Base-by-base conservation (phyloP, 2,329 filamentous ascomycete species). In the Cordyceps fumosorosea region DNA sequence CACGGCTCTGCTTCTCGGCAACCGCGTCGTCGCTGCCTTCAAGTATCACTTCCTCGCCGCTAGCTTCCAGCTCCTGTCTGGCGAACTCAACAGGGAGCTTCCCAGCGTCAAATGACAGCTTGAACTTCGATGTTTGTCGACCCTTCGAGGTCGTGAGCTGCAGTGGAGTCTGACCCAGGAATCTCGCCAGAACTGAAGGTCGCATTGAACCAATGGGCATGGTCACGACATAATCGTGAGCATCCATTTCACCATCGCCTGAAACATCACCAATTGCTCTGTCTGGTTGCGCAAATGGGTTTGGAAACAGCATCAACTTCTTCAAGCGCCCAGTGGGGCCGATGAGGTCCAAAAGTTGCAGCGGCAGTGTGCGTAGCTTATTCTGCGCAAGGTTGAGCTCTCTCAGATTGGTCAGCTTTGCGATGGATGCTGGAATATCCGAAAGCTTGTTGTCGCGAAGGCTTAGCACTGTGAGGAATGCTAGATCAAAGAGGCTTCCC, bases 341-440 rank as follows among this genome's bases (percentile, higher is more conserved):
- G 22, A 89, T 71, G 2, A 90, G 76, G 26, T 81, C 72, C 1
- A 90, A 75, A 0, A 90, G 74, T 68, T 89, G 87, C 60, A 78
- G 81, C 0, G 89, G 89, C 1, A 91, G 76, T 64, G 76, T 81
- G 7, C 77, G 78, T 12, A 91, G 75, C 5, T 75, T 73, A 64
- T 90, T 91, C 59, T 87, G 82, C 0, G 86, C 83, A 10, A 91
- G 67, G 66, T 90, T 90, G 45, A 91, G 80, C 56, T 84, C 80
- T 56, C 77, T 75, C 4, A 91, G 77, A 63, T 84, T 85, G 5
- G 70, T 70, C 7, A 91, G 77, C 37, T 81, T 81, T 24, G 76
- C 77, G 55, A 91, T 84, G 3, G 79, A 77, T 0, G 84, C 76
- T 1, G 89, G 85, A 2, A 91, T 73, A 67, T 88, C 82, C 0